Conservation (phyloP, 768 basidiomycete genomes). For the Suillus lakei region DNA sequence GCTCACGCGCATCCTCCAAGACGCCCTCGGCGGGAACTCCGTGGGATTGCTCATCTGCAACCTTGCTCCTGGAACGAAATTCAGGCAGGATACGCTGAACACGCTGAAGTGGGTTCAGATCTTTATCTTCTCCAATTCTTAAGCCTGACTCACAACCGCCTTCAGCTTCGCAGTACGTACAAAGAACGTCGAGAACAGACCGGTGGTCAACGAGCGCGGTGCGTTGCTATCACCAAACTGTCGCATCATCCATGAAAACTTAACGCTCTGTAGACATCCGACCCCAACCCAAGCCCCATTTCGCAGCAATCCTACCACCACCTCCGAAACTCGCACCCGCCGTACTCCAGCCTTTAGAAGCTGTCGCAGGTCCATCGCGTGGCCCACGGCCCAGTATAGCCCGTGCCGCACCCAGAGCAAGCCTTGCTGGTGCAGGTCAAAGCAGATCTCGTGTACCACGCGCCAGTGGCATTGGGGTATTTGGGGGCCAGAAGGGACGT, state of each 20-base stretch:
- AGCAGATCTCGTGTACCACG: conserved; percentile 36
- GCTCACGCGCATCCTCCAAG: conserved; percentile 87
- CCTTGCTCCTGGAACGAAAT: conserved; percentile 80
- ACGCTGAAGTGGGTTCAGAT: conserved; percentile 70
- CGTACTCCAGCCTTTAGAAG: conserved; percentile 45
- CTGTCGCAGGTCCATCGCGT: conserved; percentile 22
- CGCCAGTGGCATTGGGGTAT: conserved; percentile 31
- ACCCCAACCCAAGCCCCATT: conserved; percentile 61
- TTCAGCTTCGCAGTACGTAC: conserved; percentile 79
- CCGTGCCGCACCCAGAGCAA: conserved; percentile 3
- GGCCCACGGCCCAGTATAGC: conserved; percentile 25
- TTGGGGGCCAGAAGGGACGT: conserved; percentile 17
- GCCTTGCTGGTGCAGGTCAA: conserved; percentile 7
- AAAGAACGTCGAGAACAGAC: conserved; percentile 86
- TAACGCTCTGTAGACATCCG: conserved; percentile 52
- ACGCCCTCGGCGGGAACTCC: conserved; percentile 83
- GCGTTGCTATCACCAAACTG: conserved; percentile 20
- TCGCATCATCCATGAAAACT: not conserved
- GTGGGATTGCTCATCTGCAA: conserved; percentile 86
- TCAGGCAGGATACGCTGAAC: conserved; percentile 86
- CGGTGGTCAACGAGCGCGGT: conserved; percentile 80
- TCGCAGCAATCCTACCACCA: conserved; percentile 61
- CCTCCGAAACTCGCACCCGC: conserved; percentile 51
- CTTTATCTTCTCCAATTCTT: conserved; percentile 22
- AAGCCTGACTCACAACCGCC: conserved; percentile 16